phyloP scores from a whole-genome alignment of 352 stramenopile species.

The Phytopythium chamaehyphon region DNA sequence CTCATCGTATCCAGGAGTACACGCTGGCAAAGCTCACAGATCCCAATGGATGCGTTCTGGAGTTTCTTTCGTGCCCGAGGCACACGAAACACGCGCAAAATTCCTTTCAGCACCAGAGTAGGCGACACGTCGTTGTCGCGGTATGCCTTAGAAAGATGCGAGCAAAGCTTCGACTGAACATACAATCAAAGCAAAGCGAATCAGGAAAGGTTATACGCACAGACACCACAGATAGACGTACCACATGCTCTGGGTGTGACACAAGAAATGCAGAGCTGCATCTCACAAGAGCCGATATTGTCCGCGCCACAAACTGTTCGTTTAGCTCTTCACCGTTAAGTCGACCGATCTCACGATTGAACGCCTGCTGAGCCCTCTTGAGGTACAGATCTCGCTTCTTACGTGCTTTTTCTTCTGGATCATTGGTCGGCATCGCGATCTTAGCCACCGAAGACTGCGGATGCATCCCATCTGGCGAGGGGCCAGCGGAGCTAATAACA shows the following conservation, averaged over 20 bases:
- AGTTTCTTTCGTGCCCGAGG: conserved; percentile 21
- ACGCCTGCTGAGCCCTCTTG: conserved; percentile 17
- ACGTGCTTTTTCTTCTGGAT: neutral
- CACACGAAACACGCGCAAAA: conserved; percentile 20
- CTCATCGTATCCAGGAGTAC: conserved; percentile 17
- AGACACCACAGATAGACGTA: conserved; percentile 7
- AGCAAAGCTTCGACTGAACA: conserved; percentile 19
- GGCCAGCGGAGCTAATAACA: neutral
- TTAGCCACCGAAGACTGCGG: too few relatives aligned
- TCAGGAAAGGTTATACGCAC: neutral
- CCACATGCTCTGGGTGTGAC: conserved; percentile 21
- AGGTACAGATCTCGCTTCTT: conserved; percentile 14
- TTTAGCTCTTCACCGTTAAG: conserved; percentile 25
- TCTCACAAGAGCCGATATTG: conserved; percentile 28
- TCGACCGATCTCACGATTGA: conserved; percentile 22
- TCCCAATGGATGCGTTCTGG: conserved; percentile 10
- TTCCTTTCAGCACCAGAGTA: conserved; percentile 16
- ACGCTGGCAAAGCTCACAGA: conserved; percentile 24
- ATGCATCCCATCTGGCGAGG: too few relatives aligned
- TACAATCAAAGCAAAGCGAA: neutral
- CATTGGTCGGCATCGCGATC: neutral
- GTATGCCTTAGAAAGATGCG: conserved; percentile 14
- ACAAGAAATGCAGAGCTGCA: conserved; percentile 19
- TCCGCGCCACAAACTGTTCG: conserved; percentile 25
- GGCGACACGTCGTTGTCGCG: conserved; percentile 14